A percentile compares a stretch with the other conserved stretches of the same genome.
These are phyloP conservation scores for Leishmania tropica DNA, from an alignment of 208 protist genomes.

Conservation along the genomic window DNA sequence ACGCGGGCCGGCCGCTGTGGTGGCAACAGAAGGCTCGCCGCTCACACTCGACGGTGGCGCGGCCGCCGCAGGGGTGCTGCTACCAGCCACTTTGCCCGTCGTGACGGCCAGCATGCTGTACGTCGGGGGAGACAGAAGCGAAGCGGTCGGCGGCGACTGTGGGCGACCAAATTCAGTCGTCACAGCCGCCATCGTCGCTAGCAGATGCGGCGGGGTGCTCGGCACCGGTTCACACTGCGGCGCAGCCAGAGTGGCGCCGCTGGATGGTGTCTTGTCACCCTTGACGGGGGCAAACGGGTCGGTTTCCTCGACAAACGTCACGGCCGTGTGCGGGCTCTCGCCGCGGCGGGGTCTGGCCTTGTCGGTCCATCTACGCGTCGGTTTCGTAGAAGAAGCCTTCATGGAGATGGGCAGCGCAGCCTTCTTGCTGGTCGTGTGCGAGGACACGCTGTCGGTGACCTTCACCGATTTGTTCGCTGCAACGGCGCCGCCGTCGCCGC, in stretches of 20 bases:
- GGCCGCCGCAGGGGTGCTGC: not conserved
- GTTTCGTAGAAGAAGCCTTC: not conserved
- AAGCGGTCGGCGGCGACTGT: not conserved
- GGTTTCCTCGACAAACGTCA: not conserved
- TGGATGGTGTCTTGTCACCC: not conserved
- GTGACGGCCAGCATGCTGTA: conserved; percentile 13
- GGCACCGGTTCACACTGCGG: no score
- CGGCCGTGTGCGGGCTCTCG: not conserved
- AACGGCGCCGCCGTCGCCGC: not conserved
- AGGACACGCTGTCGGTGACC: not conserved
- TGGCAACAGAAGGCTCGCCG: not conserved
- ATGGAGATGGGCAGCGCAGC: not conserved
- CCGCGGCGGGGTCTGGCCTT: not conserved
- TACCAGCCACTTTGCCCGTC: not conserved
- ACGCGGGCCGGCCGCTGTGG: not conserved
- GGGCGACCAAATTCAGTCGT: not conserved
- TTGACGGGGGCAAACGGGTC: not conserved
- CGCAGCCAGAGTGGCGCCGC: not conserved
- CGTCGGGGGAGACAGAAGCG: not conserved
- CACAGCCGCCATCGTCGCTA: not conserved
- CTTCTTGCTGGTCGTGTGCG: not conserved
- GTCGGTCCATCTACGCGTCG: not conserved
- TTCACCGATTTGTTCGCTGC: not conserved
- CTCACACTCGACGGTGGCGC: not conserved
- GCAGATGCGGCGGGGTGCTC: not conserved